Base-by-base conservation (phyloP, 805 yeast species). In the Suhomyces vadensis region DNA sequence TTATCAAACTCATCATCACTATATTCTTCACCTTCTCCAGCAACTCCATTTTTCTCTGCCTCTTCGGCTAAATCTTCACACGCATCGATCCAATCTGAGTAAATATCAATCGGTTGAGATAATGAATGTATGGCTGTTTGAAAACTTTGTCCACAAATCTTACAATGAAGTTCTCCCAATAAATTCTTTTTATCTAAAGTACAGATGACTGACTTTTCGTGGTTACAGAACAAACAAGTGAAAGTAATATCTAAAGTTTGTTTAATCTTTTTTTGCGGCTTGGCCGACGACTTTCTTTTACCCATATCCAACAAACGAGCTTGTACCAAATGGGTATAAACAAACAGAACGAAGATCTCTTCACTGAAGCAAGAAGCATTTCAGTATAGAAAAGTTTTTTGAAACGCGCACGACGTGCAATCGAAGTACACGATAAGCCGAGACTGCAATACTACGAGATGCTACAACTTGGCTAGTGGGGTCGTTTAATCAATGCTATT, bases 81-180 rank as follows among this genome's bases (percentile, higher is more conserved):
- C 1, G 98, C 98, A 71, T 92, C 99, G 42, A 89, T 89, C 99
- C 99, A 92, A 63, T 92, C 98, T 39, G 95, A 85, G 61, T 92
- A 92, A 11, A 92, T 86, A 67, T 92, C 99, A 33, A 92, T 90
- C 0, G 99, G 96, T 46, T 87, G 96, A 11, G 89, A 81, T 41
- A 85, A 71, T 3, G 88, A 79, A 63, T 88, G 88, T 54, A 91
- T 88, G 37, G 90, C 81, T 3, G 95, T 81, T 63, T 91, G 97
- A 72, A 94, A 92, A 29, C 81, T 78, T 64, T 91, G 97, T 0
- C 97, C 97, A 63, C 99, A 92, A 25, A 90, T 85, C 61, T 94
- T 94, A 65, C 99, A 92, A 50, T 79, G 82, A 47, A 94, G 67
- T 19, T 85, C 81, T 17, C 98, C 99, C 37, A 92, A 77, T 46